These are phyloP conservation scores for Chalciporus sphaerocephalus DNA, from an alignment of 768 basidiomycete genomes.

Conservation along the genomic window DNA sequence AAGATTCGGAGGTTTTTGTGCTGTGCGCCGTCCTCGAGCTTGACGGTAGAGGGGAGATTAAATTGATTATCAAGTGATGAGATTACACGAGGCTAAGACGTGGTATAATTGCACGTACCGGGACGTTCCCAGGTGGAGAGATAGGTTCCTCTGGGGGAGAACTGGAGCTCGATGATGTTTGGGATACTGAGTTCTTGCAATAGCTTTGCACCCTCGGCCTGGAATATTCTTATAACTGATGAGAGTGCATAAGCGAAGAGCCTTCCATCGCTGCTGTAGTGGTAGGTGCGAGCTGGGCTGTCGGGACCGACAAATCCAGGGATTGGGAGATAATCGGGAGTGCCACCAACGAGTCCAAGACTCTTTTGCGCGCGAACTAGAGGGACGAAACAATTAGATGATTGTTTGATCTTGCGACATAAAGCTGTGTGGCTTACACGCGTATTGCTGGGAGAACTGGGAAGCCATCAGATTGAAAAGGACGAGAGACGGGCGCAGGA, in stretches of 20 bases:
- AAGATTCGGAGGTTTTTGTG: slow-evolving; percentile 95
- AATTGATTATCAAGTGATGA: slow-evolving; percentile 12
- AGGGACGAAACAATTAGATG: slow-evolving; percentile 16
- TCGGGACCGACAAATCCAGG: slow-evolving; percentile 64
- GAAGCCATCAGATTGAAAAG: slow-evolving; percentile 55
- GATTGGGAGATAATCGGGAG: slow-evolving; percentile 68
- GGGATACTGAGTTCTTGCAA: slow-evolving; percentile 71
- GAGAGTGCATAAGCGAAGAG: slow-evolving; percentile 83
- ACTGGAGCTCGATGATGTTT: slow-evolving; percentile 78
- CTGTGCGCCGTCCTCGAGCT: slow-evolving; percentile 84
- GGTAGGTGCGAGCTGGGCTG: slow-evolving; percentile 66
- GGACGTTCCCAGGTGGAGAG: slow-evolving; percentile 95
- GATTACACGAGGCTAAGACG: slow-evolving; percentile 24
- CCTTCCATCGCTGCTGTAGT: slow-evolving; percentile 84
- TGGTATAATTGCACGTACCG: slow-evolving; percentile 36
- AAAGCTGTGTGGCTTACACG: slow-evolving; percentile 53
- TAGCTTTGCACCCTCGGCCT: slow-evolving; percentile 68
- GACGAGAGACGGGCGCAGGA: slow-evolving; percentile 33
- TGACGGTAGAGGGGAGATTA: slow-evolving; percentile 40
- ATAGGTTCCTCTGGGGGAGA: slow-evolving; percentile 92
- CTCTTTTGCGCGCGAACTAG: slow-evolving; percentile 93
- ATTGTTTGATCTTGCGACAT: slow-evolving; percentile 5
- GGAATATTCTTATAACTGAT: slow-evolving; percentile 64
- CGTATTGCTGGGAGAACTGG: slow-evolving; percentile 76
- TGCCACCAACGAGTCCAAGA: slow-evolving; percentile 78